Conservation (phyloP, 2,329 filamentous ascomycete genomes). For the Neonectria neomacrospora region DNA sequence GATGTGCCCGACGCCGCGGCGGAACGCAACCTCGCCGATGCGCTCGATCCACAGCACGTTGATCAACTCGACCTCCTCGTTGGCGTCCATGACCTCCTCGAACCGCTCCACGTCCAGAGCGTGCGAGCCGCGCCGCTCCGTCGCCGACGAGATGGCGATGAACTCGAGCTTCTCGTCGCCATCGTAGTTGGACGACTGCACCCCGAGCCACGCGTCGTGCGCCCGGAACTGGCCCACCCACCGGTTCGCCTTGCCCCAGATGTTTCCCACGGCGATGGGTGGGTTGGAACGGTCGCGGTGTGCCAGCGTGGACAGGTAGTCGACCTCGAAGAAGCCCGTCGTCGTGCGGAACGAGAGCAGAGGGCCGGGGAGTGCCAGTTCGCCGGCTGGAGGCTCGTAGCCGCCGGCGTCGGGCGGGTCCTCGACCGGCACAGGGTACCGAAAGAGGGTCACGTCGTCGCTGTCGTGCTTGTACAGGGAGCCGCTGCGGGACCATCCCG, state of each 20-base stretch:
- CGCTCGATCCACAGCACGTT: slow-evolving; percentile 60
- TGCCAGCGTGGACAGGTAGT: slow-evolving; percentile 51
- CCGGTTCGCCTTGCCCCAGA: slow-evolving; percentile 50
- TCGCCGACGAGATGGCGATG: slow-evolving; percentile 54
- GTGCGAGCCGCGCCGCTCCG: slow-evolving; percentile 55
- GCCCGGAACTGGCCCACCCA: slow-evolving; percentile 57
- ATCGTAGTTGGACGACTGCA: slow-evolving; percentile 59
- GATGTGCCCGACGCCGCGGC: slow-evolving; percentile 57
- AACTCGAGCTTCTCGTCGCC: slow-evolving; percentile 58
- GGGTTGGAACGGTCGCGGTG: slow-evolving; percentile 52
- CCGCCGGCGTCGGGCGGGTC: slow-evolving; percentile 46
- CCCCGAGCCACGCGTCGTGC: slow-evolving; percentile 58
- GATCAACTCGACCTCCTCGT: slow-evolving; percentile 57
- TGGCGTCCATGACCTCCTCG: slow-evolving; percentile 54
- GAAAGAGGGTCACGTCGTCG: slow-evolving; percentile 53
- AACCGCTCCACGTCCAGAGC: slow-evolving; percentile 54
- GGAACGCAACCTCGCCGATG: slow-evolving; percentile 55
- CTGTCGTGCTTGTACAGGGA: slow-evolving; percentile 54
- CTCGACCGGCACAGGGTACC: slow-evolving; percentile 56
- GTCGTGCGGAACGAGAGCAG: slow-evolving; percentile 55
- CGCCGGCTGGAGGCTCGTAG: slow-evolving; percentile 46
- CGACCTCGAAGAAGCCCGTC: slow-evolving; percentile 54
- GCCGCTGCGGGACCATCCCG: slow-evolving; percentile 54
- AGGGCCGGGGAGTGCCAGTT: slow-evolving; percentile 51
- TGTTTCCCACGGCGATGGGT: slow-evolving; percentile 56